Evolutionary conservation across 1,284 basidiomycete genomes (phyloP).

Genomic region (Sporisorium scitamineum): DNA sequence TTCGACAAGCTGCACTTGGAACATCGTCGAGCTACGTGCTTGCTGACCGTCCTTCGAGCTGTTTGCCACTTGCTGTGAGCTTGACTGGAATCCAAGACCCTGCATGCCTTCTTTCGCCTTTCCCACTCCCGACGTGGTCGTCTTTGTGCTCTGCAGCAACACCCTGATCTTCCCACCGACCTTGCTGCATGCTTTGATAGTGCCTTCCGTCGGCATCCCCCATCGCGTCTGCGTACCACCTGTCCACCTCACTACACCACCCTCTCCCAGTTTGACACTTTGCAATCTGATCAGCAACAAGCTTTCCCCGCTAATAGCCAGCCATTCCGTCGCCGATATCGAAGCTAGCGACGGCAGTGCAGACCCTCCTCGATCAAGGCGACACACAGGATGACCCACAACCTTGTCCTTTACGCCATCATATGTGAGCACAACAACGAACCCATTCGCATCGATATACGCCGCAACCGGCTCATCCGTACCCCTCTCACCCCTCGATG

Average conservation of each 20-base stretch:
- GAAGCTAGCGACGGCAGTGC: conserved; percentile 31
- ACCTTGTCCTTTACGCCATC: conserved; percentile 16
- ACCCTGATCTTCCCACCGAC: conserved; percentile 10
- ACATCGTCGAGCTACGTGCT: conserved; percentile 16
- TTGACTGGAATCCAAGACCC: conserved; percentile 25
- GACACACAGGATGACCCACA: conserved; percentile 28
- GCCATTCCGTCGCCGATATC: conserved; percentile 28
- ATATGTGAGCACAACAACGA: conserved; percentile 35
- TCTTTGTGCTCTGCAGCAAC: conserved; percentile 20
- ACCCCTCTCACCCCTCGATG: conserved; percentile 3
- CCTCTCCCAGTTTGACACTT: conserved; percentile 10
- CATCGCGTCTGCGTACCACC: not conserved
- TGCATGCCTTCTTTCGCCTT: conserved; percentile 16
- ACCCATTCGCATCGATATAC: conserved; percentile 42
- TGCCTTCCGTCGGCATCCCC: conserved; percentile 1
- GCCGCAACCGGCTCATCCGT: conserved; percentile 34
- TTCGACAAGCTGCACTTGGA: conserved; percentile 38
- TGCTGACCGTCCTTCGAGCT: not conserved
- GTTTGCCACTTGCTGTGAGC: not conserved
- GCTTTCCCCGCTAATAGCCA: conserved; percentile 11
- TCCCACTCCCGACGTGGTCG: not conserved
- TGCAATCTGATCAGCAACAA: conserved; percentile 13
- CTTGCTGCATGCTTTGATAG: conserved; percentile 25
- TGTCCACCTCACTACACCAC: conserved; percentile 13
- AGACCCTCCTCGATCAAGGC: conserved; percentile 1